Evolutionary conservation across 2,329 filamentous ascomycete species (phyloP).

Genomic region (Exophiala lecanii-corni): DNA sequence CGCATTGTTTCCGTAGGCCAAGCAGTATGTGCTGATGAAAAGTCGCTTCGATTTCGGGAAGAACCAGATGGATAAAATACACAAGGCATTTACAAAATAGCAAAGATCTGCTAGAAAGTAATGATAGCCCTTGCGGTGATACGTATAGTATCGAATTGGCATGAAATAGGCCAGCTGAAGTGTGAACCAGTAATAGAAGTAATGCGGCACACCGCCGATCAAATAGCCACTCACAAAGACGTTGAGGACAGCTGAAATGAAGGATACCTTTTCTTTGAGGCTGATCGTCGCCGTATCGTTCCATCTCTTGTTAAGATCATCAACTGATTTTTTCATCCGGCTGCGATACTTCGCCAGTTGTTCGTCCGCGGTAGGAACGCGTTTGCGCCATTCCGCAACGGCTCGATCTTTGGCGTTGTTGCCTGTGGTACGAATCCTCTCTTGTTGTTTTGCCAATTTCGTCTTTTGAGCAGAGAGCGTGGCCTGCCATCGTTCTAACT

Average conservation of each 20-base stretch:
- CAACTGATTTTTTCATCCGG: slow-evolving; percentile 84
- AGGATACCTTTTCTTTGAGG: slow-evolving; percentile 85
- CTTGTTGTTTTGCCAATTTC: slow-evolving; percentile 76
- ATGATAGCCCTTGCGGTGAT: slow-evolving; percentile 86
- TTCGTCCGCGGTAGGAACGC: slow-evolving; percentile 82
- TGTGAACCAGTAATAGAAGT: slow-evolving; percentile 92
- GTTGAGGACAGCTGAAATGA: slow-evolving; percentile 94
- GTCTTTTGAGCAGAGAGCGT: slow-evolving; percentile 77
- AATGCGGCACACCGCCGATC: slow-evolving; percentile 77
- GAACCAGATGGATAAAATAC: slow-evolving; percentile 77
- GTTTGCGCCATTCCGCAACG: slow-evolving; percentile 85
- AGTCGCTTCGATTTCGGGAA: slow-evolving; percentile 88
- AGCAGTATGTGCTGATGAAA: slow-evolving; percentile 85
- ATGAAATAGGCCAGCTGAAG: slow-evolving; percentile 87
- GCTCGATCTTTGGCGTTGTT: slow-evolving; percentile 80
- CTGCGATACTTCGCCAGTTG: slow-evolving; percentile 86
- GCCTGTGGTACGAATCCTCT: slow-evolving; percentile 62
- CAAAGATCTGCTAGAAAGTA: slow-evolving; percentile 97
- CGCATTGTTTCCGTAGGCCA: slow-evolving; percentile 94
- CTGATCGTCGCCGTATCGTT: slow-evolving; percentile 86
- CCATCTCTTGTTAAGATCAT: slow-evolving; percentile 79
- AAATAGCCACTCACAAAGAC: slow-evolving; percentile 96
- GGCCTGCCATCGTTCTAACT: slow-evolving; percentile 84
- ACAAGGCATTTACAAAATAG: slow-evolving; percentile 93
- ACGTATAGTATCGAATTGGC: slow-evolving; percentile 89